A percentile compares a stretch with the other conserved stretches of the same genome.
phyloP scores from a whole-genome alignment of 2,329 filamentous ascomycete species.

The Trichoderma oligosporum region DNA sequence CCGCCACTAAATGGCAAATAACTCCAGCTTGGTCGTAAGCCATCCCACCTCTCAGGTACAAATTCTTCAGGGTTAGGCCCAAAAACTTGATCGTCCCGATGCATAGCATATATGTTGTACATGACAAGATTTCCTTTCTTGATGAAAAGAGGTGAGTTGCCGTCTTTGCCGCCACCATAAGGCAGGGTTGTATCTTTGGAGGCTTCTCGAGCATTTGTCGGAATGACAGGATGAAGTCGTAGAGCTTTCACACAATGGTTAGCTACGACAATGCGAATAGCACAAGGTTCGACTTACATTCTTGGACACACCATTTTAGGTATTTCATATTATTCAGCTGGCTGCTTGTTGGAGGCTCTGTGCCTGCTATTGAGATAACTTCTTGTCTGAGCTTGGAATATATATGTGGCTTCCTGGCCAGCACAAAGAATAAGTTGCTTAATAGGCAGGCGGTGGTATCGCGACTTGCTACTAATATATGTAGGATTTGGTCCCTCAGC shows the following conservation, averaged over 20 bases:
- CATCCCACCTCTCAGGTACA: slow-evolving; percentile 41
- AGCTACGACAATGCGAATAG: background rate
- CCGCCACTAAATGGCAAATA: slow-evolving; percentile 46
- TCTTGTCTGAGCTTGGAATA: slow-evolving; percentile 46
- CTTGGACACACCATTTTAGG: slow-evolving; percentile 53
- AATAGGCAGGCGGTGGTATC: slow-evolving; percentile 47
- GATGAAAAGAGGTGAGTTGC: slow-evolving; percentile 47
- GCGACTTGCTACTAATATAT: slow-evolving; percentile 43
- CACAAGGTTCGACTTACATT: slow-evolving; percentile 41
- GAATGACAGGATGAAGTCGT: slow-evolving; percentile 50
- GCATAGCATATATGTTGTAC: slow-evolving; percentile 43
- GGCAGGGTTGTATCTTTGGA: slow-evolving; percentile 47
- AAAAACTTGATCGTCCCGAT: slow-evolving; percentile 36
- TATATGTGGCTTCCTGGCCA: slow-evolving; percentile 40
- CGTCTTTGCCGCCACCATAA: slow-evolving; percentile 48
- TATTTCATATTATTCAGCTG: slow-evolving; percentile 52
- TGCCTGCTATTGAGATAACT: slow-evolving; percentile 32
- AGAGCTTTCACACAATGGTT: slow-evolving; percentile 36
- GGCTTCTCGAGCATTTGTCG: slow-evolving; percentile 41
- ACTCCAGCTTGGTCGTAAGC: slow-evolving; percentile 38
- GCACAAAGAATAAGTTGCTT: slow-evolving; percentile 41
- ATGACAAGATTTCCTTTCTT: slow-evolving; percentile 43
- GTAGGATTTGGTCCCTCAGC: slow-evolving; percentile 41
- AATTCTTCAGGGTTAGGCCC: slow-evolving; percentile 38
- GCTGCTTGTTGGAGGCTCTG: slow-evolving; percentile 41